phyloP scores from a whole-genome alignment of 139 green algal genomes.

The Picochlorum sp. region DNA sequence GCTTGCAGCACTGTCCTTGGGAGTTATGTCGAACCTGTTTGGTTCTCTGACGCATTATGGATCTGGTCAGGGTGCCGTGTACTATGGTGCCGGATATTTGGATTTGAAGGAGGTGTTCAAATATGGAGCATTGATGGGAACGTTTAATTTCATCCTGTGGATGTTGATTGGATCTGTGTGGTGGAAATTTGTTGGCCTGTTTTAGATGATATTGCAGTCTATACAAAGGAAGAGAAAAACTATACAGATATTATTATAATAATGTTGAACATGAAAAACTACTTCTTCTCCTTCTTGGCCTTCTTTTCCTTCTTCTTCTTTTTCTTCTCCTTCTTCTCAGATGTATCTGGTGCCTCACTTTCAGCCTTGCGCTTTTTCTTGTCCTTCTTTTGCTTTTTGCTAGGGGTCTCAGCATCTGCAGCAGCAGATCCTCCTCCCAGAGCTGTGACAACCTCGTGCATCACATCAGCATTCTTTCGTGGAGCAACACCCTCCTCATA shows the following conservation, averaged over 20 bases:
- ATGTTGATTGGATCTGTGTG: conserved; percentile 59
- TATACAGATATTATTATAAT: background rate
- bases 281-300: background rate
- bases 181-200: conserved; percentile 79
- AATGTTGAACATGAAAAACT: background rate
- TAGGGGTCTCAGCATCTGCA: conserved; percentile 16
- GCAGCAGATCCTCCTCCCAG: conserved; percentile 1
- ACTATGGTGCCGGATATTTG: conserved; percentile 84
- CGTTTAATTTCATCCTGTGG: conserved; percentile 62
- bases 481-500: conserved; percentile 94
- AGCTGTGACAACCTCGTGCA: conserved; percentile 48
- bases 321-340: conserved; percentile 9
- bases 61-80: conserved; percentile 86
- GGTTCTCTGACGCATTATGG: conserved; percentile 95
- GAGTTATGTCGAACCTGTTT: conserved; percentile 92
- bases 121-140: conserved; percentile 60
- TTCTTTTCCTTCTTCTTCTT: conserved; percentile 23
- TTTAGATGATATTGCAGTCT: conserved; percentile 19
- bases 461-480: conserved; percentile 89
- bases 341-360: conserved; percentile 1
- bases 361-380: conserved; percentile 20
- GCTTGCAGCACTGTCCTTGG: conserved; percentile 79
- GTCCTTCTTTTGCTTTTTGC: conserved; percentile 17
- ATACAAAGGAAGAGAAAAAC: background rate
- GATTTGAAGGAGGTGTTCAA: conserved; percentile 66